These are phyloP conservation scores for Lentinula guzmanii DNA, from an alignment of 768 basidiomycete species.

Conservation along the genomic window DNA sequence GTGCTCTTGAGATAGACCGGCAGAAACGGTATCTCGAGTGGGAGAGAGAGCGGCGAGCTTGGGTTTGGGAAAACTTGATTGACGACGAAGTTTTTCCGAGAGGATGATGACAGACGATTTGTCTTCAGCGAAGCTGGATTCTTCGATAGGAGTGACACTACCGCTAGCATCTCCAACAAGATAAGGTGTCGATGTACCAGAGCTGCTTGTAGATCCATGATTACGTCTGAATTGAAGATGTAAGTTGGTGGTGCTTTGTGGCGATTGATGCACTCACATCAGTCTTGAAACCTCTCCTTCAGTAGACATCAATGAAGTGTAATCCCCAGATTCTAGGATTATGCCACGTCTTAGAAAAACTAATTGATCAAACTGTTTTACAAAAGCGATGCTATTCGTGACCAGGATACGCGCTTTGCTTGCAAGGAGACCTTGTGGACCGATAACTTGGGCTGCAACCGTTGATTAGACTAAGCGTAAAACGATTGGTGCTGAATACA, in stretches of 20 bases:
- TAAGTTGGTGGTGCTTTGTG: background rate
- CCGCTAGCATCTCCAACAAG: constrained; percentile 22
- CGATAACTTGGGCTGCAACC: constrained; percentile 70
- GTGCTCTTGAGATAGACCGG: constrained; percentile 62
- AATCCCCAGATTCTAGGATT: constrained; percentile 71
- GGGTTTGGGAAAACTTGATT: constrained; percentile 55
- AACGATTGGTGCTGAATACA: constrained; percentile 5
- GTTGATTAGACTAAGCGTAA: background rate
- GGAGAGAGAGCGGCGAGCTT: constrained; percentile 36
- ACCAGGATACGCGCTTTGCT: constrained; percentile 82
- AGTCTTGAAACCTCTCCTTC: constrained; percentile 70
- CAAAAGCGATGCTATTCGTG: constrained; percentile 84
- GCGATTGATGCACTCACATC: constrained; percentile 41
- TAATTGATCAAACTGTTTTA: constrained; percentile 71
- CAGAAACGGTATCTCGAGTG: constrained; percentile 29
- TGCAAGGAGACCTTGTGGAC: constrained; percentile 75
- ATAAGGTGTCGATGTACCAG: constrained; percentile 50
- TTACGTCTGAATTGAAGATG: constrained; percentile 26
- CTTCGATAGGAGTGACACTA: constrained; percentile 25
- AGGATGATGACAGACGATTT: constrained; percentile 22
- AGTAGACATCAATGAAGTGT: constrained; percentile 45
- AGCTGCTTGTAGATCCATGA: constrained; percentile 40
- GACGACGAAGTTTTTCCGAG: constrained; percentile 52
- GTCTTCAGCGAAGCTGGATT: constrained; percentile 16
- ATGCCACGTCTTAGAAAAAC: constrained; percentile 76